Evolutionary conservation across 1,284 basidiomycete species (phyloP), one percentile per base, ranked within the genome.

Genomic region (Trametes hirsuta): DNA sequence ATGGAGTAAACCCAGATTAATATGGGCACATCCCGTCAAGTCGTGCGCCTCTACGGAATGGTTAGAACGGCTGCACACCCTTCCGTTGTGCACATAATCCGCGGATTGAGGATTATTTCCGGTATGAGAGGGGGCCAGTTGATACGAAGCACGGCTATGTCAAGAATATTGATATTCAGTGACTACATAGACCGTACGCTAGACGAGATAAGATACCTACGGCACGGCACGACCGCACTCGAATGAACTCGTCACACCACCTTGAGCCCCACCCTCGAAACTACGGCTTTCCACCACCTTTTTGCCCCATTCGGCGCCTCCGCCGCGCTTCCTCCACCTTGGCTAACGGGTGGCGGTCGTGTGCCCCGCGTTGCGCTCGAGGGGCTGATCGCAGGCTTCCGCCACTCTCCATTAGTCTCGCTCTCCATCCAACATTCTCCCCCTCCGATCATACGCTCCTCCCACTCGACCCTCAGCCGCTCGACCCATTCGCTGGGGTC

Each of bases 361-460:
- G 30, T 30, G 30, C 4, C 30, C 30, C 5, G 30, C 41, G 2
- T 18, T 30, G 40, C 25, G 15, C n/a, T 44, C 44, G 30, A 25
- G 40, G 9, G 44, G 41, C 14, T 22, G 6, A 21, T 9, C 22
- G 22, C 25, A 3, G 25, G 36, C 21, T 39, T 35, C 4, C 48
- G 36, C 48, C 48, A 50, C 21, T 63, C 54, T 46, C 58, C 59
- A 49, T 57, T 52, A n/a, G 39, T 46, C 47, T 60, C 64, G 47
- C 59, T 36, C 41, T 62, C 64, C 40, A 47, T 51, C 64, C 64
- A 66, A 42, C 64, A 63, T 3, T 59, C 64, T 1, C 48, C 54
- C 8, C 56, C 61, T 1, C 59, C 64, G 3, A 25, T 10, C 61
- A 63, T 61, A 12, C 64, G 61, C 18, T 54, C 48, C 21, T 51